These are phyloP conservation scores for Limtongia smithiae DNA, from an alignment of 805 yeast species.

Conservation along the genomic window DNA sequence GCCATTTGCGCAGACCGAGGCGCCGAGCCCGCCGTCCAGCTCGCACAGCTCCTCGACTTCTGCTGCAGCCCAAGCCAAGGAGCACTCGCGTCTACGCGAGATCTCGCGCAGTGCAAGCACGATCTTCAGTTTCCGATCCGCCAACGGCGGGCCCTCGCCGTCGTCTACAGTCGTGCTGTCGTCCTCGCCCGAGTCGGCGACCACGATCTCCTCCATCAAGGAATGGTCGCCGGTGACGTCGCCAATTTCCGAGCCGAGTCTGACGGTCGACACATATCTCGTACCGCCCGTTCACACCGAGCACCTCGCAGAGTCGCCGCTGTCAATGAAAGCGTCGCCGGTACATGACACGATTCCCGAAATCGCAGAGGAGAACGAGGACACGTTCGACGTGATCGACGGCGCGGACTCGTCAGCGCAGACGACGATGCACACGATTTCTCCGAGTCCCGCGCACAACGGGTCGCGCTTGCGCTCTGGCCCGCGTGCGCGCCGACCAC, in stretches of 20 bases:
- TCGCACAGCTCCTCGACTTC: too few species aligned
- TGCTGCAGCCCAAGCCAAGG: not conserved
- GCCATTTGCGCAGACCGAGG: too few species aligned
- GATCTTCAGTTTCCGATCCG: conserved; percentile 1
- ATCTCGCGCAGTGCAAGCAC: conserved; percentile 3
- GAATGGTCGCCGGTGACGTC: not conserved
- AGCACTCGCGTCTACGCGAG: not conserved
- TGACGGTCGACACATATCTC: not conserved
- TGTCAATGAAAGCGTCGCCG: not conserved
- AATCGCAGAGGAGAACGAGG: not conserved
- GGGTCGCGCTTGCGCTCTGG: conserved; percentile 3
- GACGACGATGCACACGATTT: not conserved
- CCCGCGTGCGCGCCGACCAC: conserved; percentile 11
- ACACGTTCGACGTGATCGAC: too few species aligned
- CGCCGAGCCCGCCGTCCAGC: too few species aligned
- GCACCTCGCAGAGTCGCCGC: not conserved
- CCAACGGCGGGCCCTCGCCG: not conserved
- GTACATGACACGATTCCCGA: not conserved
- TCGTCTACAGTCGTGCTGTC: not conserved
- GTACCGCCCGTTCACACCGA: not conserved
- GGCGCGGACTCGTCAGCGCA: not conserved
- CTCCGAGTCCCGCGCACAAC: not conserved
- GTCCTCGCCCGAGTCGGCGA: not conserved
- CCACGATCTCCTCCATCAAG: not conserved
- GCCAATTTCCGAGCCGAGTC: not conserved